Percentiles rank a stretch among this genome's conserved stretches.
Conservation (phyloP, 2,329 filamentous ascomycete genomes). For the Coniosporium tulheliwenetii region DNA sequence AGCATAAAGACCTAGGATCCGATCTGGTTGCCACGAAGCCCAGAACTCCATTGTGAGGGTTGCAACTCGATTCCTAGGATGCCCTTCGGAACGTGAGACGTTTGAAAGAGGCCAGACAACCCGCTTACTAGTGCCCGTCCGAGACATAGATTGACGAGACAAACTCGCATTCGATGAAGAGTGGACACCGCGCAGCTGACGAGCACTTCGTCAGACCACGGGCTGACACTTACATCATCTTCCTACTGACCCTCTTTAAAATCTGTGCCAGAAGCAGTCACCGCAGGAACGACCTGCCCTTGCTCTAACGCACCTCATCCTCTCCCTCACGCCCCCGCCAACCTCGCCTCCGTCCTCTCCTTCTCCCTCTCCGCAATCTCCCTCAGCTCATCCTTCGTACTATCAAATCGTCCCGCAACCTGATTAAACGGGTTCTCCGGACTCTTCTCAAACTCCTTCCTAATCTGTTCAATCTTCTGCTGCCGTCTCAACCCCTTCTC, state of each 20-base stretch:
- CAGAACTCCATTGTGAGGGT: too few relatives aligned
- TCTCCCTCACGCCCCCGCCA: slow-evolving; percentile 24
- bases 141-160: too few relatives aligned
- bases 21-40: too few relatives aligned
- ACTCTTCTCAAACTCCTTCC: slow-evolving; percentile 89
- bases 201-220: not conserved
- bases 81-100: too few relatives aligned
- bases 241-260: not conserved
- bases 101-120: too few relatives aligned
- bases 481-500: slow-evolving; percentile 70
- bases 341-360: slow-evolving; percentile 56
- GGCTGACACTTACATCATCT: not conserved
- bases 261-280: not conserved
- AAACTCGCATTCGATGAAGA: too few relatives aligned
- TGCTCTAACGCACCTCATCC: not conserved
- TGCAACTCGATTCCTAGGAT: too few relatives aligned
- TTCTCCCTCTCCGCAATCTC: slow-evolving; percentile 51
- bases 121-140: too few relatives aligned
- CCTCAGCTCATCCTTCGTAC: slow-evolving; percentile 59
- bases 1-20: too few relatives aligned
- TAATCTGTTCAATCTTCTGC: slow-evolving; percentile 69
- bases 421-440: slow-evolving; percentile 95
- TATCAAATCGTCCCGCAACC: slow-evolving; percentile 59
- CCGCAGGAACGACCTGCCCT: not conserved
- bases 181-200: not conserved